Base-by-base conservation (phyloP, 2,329 filamentous ascomycete genomes). In the Botryotinia narcissicola region DNA sequence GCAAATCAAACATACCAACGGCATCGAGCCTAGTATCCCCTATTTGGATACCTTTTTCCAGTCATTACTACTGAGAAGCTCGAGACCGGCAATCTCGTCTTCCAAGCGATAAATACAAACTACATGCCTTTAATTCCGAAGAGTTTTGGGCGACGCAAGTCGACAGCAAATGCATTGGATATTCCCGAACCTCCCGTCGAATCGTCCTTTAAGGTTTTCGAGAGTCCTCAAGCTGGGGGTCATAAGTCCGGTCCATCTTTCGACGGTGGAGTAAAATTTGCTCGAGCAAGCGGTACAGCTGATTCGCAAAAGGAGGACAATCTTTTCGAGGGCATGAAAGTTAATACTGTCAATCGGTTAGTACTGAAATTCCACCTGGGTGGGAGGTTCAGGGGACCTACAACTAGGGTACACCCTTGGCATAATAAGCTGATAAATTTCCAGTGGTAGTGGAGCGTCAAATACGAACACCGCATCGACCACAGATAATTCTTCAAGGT, bases 51-150 rank as follows among this genome's bases (percentile, higher is more conserved):
- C 61, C 44, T 22, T 25, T 72, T 57, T 59, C 46, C 70, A 46
- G 44, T 67, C 59, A 22, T 40, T 67, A 54, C 46, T 40, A 57
- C 70, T 44, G 70, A 72, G 70, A 72, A 72, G 70, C 35, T 67
- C 70, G 70, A 64, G 70, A 66, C 70, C 29, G 35, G 35, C 61
- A 44, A 72, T 67, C 61, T 72, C 61, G 71, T 70, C 71, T 73
- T 75, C 66, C 54, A 73, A 60, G 66, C 48, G 62, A 59, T 46
- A 74, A 67, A 75, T 74, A 73, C 59, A 75, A 75, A 76, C 80
- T 79, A 80, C 69, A 82, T 82, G 80, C 80, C 80, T 79, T 81
- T 78, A 76, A 80, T 81, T 75, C 77, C 80, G 46, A 81, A 78
- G 74, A 76, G 71, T 42, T 82, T 82, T 73, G 79, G 78, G 73